Evolutionary conservation across 129 eudicot genomes (phyloP), one percentile per base, ranked within the genome.

Genomic region (Oenanthe sinensis): DNA sequence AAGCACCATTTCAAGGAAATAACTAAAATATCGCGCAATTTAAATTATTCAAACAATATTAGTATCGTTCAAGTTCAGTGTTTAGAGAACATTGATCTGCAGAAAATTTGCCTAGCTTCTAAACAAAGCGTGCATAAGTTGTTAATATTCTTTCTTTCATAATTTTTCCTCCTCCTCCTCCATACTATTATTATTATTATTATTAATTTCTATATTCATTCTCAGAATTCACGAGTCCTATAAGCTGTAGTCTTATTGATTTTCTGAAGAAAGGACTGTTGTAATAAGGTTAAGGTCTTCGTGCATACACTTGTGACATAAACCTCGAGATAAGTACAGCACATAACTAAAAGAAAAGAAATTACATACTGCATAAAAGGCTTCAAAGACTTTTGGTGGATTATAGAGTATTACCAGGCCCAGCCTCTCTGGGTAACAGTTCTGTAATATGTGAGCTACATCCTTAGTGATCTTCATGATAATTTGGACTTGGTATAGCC

Each of bases 371-470:
- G 65, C 8, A 37, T 65, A 72, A 19, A 80, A 80, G 73, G 83
- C 20, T 52, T 80, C 79, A 4, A 74, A 80, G 46, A 80, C 74
- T 74, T 74, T 80, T 55, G 83, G 79, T 24, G 83, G 79, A 45
- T 80, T 74, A 62, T 80, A 80, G 8, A 80, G 75, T 54, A 80
- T 80, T 24, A 79, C 83, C 36, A 80, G 46, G 10, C 48, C 83
- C 36, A 80, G 83, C 79, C 83, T 80, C 62, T 80, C 83, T 39
- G 83, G 83, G 63, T 80, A 80, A 74, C 62, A 63, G 26, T 80
- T 65, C 52, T 80, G 83, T 58, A 74, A 19, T 15, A 80, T 44
- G 47, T 30, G 78, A 40, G 83, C 83, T 19, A 78, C 75, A 73
- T 80, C 83, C 60, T 45, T 33, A 3, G 78, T 55, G 20, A 71